Percentiles rank a stretch among this genome's conserved stretches.
These are phyloP conservation scores for Flueggea neowawraea DNA, from an alignment of 441 rosid species.

Conservation along the genomic window DNA sequence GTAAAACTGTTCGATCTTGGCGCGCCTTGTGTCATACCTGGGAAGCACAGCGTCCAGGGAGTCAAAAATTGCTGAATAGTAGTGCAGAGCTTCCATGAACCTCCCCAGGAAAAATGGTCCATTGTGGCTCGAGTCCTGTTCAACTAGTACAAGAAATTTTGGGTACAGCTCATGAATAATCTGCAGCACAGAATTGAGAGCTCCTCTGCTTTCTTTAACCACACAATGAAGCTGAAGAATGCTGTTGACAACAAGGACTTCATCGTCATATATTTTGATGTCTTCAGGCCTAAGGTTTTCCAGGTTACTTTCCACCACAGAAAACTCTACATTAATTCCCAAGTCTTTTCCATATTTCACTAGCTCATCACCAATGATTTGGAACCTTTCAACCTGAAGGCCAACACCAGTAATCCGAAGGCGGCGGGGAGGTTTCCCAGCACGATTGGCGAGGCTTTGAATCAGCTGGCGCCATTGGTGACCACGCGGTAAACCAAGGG, in stretches of 20 bases:
- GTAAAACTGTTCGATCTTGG: constrained; percentile 64
- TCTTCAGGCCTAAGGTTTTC: constrained; percentile 39
- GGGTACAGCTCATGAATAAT: constrained; percentile 49
- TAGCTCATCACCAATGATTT: constrained; percentile 36
- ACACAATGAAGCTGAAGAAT: constrained; percentile 66
- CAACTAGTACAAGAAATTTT: constrained; percentile 44
- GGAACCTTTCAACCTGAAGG: constrained; percentile 28
- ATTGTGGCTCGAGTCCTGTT: constrained; percentile 68
- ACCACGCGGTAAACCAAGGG: constrained; percentile 51
- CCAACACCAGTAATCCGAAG: constrained; percentile 53
- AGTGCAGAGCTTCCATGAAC: constrained; percentile 66
- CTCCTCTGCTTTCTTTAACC: constrained; percentile 68
- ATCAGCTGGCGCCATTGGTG: constrained; percentile 58
- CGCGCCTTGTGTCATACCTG: constrained; percentile 57
- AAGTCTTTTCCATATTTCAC: constrained; percentile 28
- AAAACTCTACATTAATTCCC: constrained; percentile 40
- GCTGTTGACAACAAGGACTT: constrained; percentile 51
- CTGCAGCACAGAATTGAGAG: constrained; percentile 50
- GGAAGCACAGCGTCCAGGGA: constrained; percentile 52
- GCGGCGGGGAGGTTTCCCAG: constrained; percentile 33
- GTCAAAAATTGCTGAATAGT: constrained; percentile 57
- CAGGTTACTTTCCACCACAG: constrained; percentile 41
- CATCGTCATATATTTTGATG: constrained; percentile 36
- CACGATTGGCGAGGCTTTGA: constrained; percentile 42
- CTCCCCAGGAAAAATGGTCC: constrained; percentile 62